Conservation (phyloP, 345 rosid species). For the Eucalyptus leucophloia region DNA sequence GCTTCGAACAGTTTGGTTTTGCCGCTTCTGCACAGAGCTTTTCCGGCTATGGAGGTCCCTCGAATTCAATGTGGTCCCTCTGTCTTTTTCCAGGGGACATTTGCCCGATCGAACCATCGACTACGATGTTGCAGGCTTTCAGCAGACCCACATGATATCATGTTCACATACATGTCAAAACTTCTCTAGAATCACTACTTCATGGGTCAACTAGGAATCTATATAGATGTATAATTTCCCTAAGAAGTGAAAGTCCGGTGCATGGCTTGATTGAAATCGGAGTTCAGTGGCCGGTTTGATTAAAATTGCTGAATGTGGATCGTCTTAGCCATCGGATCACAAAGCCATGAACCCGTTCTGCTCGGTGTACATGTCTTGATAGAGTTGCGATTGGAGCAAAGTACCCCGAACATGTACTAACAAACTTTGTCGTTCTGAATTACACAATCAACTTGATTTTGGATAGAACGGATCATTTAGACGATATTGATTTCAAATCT, state of each 20-base stretch:
- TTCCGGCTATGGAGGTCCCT: not conserved
- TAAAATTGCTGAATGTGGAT: not conserved
- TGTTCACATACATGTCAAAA: not conserved
- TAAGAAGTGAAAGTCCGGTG: not conserved
- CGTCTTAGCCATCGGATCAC: not conserved
- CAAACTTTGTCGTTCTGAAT: not conserved
- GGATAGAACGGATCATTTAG: accelerated
- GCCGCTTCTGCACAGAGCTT: not conserved
- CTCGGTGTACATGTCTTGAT: not conserved
- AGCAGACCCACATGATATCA: not conserved
- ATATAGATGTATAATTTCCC: not conserved
- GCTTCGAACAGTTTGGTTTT: not conserved
- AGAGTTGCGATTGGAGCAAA: not conserved
- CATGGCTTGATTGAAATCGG: not conserved
- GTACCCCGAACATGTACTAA: not conserved
- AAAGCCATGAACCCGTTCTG: not conserved
- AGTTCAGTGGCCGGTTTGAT: not conserved
- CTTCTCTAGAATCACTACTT: not conserved
- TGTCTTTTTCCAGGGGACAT: not conserved
- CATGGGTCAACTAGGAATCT: not conserved
- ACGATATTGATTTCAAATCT: accelerated
- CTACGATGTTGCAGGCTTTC: not conserved
- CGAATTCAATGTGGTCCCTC: not conserved
- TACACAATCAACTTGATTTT: not conserved
- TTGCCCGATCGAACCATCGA: not conserved